Percentiles rank a stretch among this genome's conserved stretches.
phyloP scores from a whole-genome alignment of 2,329 filamentous ascomycete species.

The Byssothecium circinans region DNA sequence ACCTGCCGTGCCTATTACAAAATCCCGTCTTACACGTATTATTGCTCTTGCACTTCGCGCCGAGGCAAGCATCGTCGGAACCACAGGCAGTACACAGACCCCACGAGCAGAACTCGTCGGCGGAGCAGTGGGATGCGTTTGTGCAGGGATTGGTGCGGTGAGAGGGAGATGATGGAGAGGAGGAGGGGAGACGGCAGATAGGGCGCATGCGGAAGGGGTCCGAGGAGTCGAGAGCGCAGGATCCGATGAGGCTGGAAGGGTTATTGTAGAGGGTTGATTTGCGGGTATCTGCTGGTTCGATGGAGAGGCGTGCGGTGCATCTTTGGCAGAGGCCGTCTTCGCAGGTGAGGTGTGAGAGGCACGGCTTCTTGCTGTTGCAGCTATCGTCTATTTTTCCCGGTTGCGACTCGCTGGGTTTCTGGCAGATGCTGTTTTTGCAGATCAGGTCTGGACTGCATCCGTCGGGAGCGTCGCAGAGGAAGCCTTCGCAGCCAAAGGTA shows the following conservation, averaged over 20 bases:
- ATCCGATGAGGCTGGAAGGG: conserved; percentile 9
- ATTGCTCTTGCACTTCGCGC: conserved; percentile 26
- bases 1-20: conserved; percentile 32
- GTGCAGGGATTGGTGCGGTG: conserved; percentile 27
- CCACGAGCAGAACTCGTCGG: conserved; percentile 32
- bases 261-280: conserved; percentile 10
- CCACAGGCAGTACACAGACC: conserved; percentile 28
- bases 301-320: conserved; percentile 20
- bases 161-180: background rate
- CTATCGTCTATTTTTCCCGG: conserved; percentile 28
- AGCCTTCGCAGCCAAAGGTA: conserved; percentile 35
- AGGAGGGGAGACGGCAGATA: conserved; percentile 2
- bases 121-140: conserved; percentile 27
- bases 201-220: conserved; percentile 15
- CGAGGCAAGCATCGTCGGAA: conserved; percentile 23
- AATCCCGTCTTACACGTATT: conserved; percentile 38
- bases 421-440: conserved; percentile 39
- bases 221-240: conserved; percentile 22
- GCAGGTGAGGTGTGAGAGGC: conserved; percentile 32
- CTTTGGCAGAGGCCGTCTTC: conserved; percentile 19
- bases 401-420: conserved; percentile 17
- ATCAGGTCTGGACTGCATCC: conserved; percentile 28
- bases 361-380: conserved; percentile 33
- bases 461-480: conserved; percentile 33
- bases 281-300: conserved; percentile 13